phyloP scores from a whole-genome alignment of 495 filamentous ascomycete species.

The Penicillium bovifimosum region DNA sequence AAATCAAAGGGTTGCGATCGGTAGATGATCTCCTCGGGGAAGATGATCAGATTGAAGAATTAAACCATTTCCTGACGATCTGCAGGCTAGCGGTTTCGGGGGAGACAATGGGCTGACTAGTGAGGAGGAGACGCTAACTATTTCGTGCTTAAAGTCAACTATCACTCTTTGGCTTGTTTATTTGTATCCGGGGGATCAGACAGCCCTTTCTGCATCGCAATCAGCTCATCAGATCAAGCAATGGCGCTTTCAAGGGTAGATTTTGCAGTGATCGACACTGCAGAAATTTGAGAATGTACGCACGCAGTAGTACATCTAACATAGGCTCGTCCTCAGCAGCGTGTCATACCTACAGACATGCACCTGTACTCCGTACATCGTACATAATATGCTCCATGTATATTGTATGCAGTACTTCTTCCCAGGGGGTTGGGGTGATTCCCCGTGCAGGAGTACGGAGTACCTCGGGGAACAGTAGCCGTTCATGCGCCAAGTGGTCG shows the following conservation, averaged over 20 bases:
- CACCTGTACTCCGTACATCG: background rate
- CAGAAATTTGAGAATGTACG: background rate
- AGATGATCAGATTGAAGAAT: conserved; percentile 3
- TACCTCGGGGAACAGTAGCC: conserved; percentile 16
- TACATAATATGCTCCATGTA: background rate
- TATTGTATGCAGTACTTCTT: background rate
- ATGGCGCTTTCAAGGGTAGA: conserved; percentile 1
- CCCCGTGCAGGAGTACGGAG: conserved; percentile 14
- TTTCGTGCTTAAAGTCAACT: background rate
- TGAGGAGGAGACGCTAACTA: background rate
- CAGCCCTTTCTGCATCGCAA: background rate
- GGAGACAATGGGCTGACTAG: background rate
- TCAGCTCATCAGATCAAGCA: background rate
- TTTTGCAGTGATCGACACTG: conserved; percentile 8
- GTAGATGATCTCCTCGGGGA: conserved; percentile 10
- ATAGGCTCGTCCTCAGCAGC: background rate
- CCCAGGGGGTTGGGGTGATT: background rate
- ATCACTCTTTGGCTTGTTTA: background rate
- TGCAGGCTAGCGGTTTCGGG: conserved; percentile 6
- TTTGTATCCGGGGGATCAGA: background rate
- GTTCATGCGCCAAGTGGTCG: conserved; percentile 12
- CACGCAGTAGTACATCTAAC: no score
- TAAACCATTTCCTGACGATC: conserved; percentile 6
- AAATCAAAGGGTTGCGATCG: conserved; percentile 1
- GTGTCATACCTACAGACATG: conserved; percentile 2